These are phyloP conservation scores for Houttuynia cordata DNA, from an alignment of 164 flowering plant genomes.

Conservation along the genomic window DNA sequence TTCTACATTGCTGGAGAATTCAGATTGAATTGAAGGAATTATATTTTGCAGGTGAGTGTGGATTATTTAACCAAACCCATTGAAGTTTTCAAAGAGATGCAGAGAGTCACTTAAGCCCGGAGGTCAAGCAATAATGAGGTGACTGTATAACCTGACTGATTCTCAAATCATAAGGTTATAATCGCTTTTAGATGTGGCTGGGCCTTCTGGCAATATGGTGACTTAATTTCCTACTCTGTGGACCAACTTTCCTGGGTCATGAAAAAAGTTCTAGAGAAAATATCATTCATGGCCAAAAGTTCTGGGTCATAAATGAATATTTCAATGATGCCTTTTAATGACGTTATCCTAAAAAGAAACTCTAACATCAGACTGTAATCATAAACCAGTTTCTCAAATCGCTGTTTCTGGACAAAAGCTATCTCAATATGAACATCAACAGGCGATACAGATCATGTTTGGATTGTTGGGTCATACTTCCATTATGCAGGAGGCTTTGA, in stretches of 20 bases:
- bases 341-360: too few relatives aligned
- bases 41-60: conserved; percentile 69
- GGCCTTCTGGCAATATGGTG: too few relatives aligned
- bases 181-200: not conserved
- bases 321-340: too few relatives aligned
- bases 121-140: conserved; percentile 81
- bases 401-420: conserved; percentile 94
- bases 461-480: conserved; percentile 87
- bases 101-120: conserved; percentile 80
- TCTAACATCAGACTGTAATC: not conserved
- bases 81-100: conserved; percentile 85
- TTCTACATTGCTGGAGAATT: not conserved
- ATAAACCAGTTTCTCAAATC: conserved; percentile 73
- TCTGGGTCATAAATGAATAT: too few relatives aligned
- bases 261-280: too few relatives aligned
- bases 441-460: conserved; percentile 73
- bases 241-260: too few relatives aligned
- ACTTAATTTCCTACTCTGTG: too few relatives aligned
- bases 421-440: conserved; percentile 98
- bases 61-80: conserved; percentile 84
- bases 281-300: too few relatives aligned
- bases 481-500: conserved; percentile 95
- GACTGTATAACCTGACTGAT: not conserved
- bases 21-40: not conserved
- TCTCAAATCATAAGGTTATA: not conserved